A percentile compares a stretch with the other conserved stretches of the same genome.
These are phyloP conservation scores for Rosa multiflora DNA, from an alignment of 306 rosid genomes.

Conservation along the genomic window DNA sequence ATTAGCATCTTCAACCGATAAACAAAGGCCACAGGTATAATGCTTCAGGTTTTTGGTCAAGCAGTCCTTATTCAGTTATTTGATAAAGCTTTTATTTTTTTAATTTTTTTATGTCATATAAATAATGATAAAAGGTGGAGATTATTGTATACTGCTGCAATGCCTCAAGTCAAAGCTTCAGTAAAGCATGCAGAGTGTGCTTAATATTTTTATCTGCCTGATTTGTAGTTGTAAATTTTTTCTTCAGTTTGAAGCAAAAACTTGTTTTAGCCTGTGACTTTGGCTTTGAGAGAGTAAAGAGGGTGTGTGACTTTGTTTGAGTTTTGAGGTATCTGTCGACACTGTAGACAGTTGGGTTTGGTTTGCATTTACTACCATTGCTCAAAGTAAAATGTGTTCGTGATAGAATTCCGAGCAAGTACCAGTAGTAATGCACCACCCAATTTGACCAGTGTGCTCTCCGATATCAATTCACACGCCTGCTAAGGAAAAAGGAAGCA, in stretches of 20 bases:
- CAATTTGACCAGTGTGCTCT: background rate
- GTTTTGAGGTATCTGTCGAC: background rate
- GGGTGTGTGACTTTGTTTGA: background rate
- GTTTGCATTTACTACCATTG: background rate
- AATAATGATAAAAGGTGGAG: background rate
- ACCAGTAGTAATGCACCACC: background rate
- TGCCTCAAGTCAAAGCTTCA: background rate
- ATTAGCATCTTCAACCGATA: slow-evolving; percentile 11
- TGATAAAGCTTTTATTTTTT: background rate
- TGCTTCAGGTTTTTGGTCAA: background rate
- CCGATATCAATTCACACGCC: background rate
- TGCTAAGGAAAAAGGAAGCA: background rate
- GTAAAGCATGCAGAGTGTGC: background rate
- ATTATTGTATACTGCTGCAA: background rate
- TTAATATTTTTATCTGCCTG: background rate
- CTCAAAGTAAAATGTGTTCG: background rate
- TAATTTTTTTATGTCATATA: background rate
- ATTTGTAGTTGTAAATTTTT: background rate
- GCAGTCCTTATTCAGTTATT: background rate
- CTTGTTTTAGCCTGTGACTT: background rate
- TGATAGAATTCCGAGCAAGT: background rate
- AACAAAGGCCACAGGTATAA: slow-evolving; percentile 20
- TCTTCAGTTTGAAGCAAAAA: background rate
- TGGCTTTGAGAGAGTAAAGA: background rate
- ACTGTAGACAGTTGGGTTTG: background rate